A percentile compares a stretch with the other conserved stretches of the same genome.
Conservation (phyloP, 768 basidiomycete genomes). For the Naganishia onofrii region DNA sequence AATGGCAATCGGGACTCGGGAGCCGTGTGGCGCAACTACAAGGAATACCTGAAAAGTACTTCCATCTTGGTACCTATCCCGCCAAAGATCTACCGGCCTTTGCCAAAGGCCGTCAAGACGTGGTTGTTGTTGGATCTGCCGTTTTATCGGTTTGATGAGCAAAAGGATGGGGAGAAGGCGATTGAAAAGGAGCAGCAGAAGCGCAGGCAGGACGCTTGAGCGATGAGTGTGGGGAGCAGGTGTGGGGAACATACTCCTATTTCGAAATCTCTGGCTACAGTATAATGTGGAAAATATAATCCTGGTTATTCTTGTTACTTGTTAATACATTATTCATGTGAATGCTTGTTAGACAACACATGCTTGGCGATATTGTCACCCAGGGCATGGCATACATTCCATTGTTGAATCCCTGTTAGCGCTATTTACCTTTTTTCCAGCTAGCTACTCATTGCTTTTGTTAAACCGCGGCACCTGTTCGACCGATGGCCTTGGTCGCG, state of each 20-base stretch:
- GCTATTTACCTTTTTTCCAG: neutral
- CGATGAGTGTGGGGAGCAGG: too few relatives aligned
- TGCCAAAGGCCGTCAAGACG: slow-evolving; percentile 60
- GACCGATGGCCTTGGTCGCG: slow-evolving; percentile 48
- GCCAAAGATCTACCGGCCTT: slow-evolving; percentile 58
- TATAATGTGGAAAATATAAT: too few relatives aligned
- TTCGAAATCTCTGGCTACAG: too few relatives aligned
- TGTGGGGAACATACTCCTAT: too few relatives aligned
- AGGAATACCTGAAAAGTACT: slow-evolving; percentile 60
- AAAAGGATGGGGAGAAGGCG: slow-evolving; percentile 57
- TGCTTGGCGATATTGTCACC: too few relatives aligned
- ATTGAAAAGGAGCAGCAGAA: slow-evolving; percentile 51
- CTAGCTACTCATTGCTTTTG: neutral
- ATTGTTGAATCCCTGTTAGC: neutral
- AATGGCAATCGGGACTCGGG: slow-evolving; percentile 20
- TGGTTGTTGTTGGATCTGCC: slow-evolving; percentile 64
- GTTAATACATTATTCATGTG: too few relatives aligned
- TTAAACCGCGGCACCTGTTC: slow-evolving; percentile 37
- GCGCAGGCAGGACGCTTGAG: slow-evolving; percentile 24
- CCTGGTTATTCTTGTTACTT: too few relatives aligned
- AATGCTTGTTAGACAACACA: too few relatives aligned
- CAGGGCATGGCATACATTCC: neutral
- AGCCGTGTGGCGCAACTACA: slow-evolving; percentile 54
- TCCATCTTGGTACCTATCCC: slow-evolving; percentile 66
- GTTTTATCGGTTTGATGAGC: slow-evolving; percentile 62